Percentiles rank a stretch among this genome's conserved stretches.
Evolutionary conservation across 768 basidiomycete genomes (phyloP).

Genomic region (Serendipita indica): DNA sequence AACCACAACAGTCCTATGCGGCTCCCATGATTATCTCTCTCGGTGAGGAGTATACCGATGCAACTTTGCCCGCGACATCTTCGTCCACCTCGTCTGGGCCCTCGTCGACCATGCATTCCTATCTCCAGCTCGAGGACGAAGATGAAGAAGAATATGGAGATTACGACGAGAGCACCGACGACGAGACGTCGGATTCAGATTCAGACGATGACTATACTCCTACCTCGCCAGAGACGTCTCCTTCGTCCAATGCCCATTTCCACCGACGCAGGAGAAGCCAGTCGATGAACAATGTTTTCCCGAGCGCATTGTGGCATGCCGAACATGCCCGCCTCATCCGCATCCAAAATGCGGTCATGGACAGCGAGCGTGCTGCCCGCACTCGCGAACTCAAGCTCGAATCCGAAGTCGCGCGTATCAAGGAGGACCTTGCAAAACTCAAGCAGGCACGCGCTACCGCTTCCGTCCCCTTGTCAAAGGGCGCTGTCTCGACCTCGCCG

Average conservation of each 20-base stretch:
- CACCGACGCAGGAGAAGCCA: neutral
- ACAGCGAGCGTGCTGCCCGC: neutral
- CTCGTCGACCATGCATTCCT: conserved; percentile 12
- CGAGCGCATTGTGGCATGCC: neutral
- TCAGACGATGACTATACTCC: neutral
- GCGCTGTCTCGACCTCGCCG: neutral
- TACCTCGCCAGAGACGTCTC: neutral
- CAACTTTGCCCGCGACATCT: conserved; percentile 15
- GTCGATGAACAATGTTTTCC: neutral
- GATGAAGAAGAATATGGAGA: neutral
- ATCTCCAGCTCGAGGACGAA: neutral
- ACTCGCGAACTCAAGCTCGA: neutral
- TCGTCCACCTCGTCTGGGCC: conserved; percentile 14
- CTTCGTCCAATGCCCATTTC: neutral
- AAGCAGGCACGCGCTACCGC: neutral
- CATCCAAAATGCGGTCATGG: neutral
- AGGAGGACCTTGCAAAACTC: neutral
- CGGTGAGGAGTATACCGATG: conserved; percentile 10
- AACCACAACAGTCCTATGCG: neutral
- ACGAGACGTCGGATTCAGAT: neutral
- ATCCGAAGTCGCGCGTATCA: conserved; percentile 1
- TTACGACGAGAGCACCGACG: neutral
- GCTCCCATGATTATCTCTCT: conserved; percentile 7
- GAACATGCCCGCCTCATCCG: neutral
- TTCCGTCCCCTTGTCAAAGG: neutral